Conservation (phyloP, 78 protist species). For the Cavenderia fasciculata region DNA sequence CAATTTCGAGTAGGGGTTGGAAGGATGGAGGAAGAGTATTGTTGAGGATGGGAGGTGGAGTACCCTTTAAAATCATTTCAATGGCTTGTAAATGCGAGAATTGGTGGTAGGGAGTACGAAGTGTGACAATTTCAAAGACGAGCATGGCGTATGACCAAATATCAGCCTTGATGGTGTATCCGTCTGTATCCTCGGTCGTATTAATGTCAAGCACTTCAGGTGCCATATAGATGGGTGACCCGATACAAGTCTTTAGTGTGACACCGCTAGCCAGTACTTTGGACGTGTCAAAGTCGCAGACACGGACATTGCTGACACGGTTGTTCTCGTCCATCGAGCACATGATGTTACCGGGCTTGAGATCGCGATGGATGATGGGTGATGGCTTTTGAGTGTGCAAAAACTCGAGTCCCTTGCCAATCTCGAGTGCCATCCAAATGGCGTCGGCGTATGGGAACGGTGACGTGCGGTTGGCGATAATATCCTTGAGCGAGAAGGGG, state of each 20-base stretch:
- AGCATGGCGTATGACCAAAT: slow-evolving; percentile 78
- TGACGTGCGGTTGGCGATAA: slow-evolving; percentile 29
- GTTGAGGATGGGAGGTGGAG: slow-evolving; percentile 44
- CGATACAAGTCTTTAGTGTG: slow-evolving; percentile 50
- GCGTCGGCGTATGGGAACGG: slow-evolving; percentile 59
- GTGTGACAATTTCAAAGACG: slow-evolving; percentile 41
- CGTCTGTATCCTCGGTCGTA: background rate
- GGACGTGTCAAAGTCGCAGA: slow-evolving; percentile 70
- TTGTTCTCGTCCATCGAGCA: slow-evolving; percentile 51
- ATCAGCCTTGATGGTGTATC: slow-evolving; percentile 58
- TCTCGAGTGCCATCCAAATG: slow-evolving; percentile 59
- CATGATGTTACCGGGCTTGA: slow-evolving; percentile 75
- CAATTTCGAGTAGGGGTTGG: no score
- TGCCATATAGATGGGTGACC: slow-evolving; percentile 76
- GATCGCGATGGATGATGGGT: slow-evolving; percentile 80
- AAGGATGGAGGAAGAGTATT: no score
- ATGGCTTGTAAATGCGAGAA: slow-evolving; percentile 61
- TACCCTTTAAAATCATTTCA: slow-evolving; percentile 70
- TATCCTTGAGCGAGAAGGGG: slow-evolving; percentile 62
- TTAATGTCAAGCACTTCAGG: slow-evolving; percentile 55
- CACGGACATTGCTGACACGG: slow-evolving; percentile 22
- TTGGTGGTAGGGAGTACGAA: slow-evolving; percentile 61
- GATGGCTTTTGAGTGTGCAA: slow-evolving; percentile 51
- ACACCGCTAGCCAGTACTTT: slow-evolving; percentile 31
- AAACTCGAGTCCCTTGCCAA: slow-evolving; percentile 67